Base-by-base conservation (phyloP, 208 protist species). In the Naegleria fowleri region DNA sequence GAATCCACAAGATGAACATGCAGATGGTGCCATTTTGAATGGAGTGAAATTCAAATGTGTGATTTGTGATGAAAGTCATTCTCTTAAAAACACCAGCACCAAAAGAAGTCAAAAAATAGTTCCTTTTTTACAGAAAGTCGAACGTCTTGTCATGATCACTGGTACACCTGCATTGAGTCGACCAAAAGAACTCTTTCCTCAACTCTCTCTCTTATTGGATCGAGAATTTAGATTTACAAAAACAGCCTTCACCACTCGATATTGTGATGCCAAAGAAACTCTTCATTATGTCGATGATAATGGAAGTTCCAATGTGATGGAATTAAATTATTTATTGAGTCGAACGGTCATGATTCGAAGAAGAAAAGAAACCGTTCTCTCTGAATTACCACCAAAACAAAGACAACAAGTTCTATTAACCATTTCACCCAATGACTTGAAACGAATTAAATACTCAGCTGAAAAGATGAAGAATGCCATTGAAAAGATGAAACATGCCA, bases 171-270 rank as follows among this genome's bases (percentile, higher is more conserved):
- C 97, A n/a, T 93, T 98, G 88, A 97, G 96, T 38, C 93, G 97
- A 19, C 98, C 98, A 0, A 94, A 97, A 29, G 98, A 99, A 93
- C 92, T 99, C 13, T 98, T 96, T 95, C 93, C 96, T 52, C 98
- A 98, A 93, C 90, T 99, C 29, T 92, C 96, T 41, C 93, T 95
- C 0, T 94, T 99, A 0, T 86, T 94, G 59, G 91, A 94, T 43
- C 6, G 29, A 52, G 39, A 38, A 43, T 92, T 39, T 11, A 19
- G 2, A 15, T 25, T 79, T 16, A 51, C 29, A 51, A 41, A 41
- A 38, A n/a, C 16, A 7, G 95, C 97, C 84, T 99, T 97, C 92
- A 95, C 91, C 13, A 92, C 94, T 36, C 92, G 98, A 38, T 99
- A 99, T 93, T 99, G 98, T 93, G 96, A 97, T 92, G 94, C 94